Evolutionary conservation across 116 monocot species (phyloP).

Genomic region (Phalaenopsis hybrid): DNA sequence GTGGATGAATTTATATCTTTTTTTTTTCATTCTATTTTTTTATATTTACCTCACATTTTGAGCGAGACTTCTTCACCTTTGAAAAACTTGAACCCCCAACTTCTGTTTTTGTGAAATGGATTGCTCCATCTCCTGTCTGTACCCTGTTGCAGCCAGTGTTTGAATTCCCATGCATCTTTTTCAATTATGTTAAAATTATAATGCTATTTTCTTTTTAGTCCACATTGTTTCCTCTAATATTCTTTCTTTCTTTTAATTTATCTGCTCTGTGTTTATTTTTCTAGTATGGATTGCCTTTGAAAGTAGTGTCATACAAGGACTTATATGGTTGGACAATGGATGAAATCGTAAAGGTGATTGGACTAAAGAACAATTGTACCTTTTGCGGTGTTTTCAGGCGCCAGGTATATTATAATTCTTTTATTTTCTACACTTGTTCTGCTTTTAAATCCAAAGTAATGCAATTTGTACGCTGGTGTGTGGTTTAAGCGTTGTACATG

Average conservation of each 20-base stretch:
- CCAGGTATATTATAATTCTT: constrained; percentile 51
- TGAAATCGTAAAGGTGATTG: constrained; percentile 95
- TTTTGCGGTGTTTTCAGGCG: constrained; percentile 99
- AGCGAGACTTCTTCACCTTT: not conserved
- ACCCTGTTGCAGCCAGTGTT: not conserved
- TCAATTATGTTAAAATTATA: not conserved
- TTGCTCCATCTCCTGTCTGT: not conserved
- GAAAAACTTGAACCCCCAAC: not conserved
- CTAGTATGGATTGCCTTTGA: constrained; percentile 94
- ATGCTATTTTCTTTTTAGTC: not conserved
- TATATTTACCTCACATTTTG: not conserved
- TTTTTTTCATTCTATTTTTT: not conserved
- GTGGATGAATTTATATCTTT: not conserved
- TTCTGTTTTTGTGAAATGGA: not conserved
- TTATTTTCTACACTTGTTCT: not conserved
- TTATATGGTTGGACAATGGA: constrained; percentile 99
- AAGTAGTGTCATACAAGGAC: constrained; percentile 92
- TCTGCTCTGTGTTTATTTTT: constrained; percentile 6
- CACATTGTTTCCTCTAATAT: not conserved
- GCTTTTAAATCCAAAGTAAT: not conserved
- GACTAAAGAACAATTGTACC: constrained; percentile 95
- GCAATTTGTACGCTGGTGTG: no score
- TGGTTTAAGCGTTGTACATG: not conserved
- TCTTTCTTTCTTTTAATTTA: not conserved
- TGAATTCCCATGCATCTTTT: not conserved